A percentile compares a stretch with the other conserved stretches of the same genome.
These are phyloP conservation scores for Pseudopithomyces maydicus DNA, from an alignment of 2,329 filamentous ascomycete genomes.

Conservation along the genomic window DNA sequence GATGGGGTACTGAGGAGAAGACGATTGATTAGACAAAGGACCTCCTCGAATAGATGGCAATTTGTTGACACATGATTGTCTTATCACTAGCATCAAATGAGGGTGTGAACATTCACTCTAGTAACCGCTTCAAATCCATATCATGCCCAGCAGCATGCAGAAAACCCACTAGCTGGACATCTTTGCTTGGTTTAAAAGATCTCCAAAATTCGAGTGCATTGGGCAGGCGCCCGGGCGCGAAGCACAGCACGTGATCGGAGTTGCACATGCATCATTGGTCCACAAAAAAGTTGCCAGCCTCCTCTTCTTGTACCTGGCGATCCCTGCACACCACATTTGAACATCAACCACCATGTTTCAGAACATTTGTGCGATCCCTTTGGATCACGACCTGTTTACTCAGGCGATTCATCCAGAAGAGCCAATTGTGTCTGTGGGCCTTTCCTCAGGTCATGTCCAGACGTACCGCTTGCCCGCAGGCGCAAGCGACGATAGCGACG, in stretches of 20 bases:
- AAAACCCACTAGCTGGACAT: too few species aligned
- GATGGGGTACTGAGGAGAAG: too few species aligned
- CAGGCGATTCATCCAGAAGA: conserved; percentile 85
- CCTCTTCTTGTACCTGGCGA: neutral
- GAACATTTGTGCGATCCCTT: conserved; percentile 86
- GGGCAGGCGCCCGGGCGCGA: neutral
- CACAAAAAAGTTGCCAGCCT: conserved; percentile 28
- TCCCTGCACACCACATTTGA: neutral
- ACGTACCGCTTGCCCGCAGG: conserved; percentile 74
- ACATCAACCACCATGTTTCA: conserved; percentile 72
- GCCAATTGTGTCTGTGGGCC: conserved; percentile 83
- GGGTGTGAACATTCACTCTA: too few species aligned
- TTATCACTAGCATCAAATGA: too few species aligned
- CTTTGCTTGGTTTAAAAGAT: too few species aligned
- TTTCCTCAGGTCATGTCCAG: conserved; percentile 84
- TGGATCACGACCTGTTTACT: conserved; percentile 84
- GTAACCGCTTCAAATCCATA: too few species aligned
- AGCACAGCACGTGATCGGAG: neutral
- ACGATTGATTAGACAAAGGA: too few species aligned
- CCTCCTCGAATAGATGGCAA: too few species aligned
- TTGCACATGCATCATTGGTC: conserved; percentile 5
- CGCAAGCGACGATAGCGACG: conserved; percentile 54
- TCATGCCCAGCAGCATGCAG: too few species aligned
- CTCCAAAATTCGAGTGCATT: too few species aligned
- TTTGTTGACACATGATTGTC: too few species aligned